Percentiles rank a stretch among this genome's conserved stretches.
Conservation (phyloP, 345 rosid genomes). For the Populus ilicifolia region DNA sequence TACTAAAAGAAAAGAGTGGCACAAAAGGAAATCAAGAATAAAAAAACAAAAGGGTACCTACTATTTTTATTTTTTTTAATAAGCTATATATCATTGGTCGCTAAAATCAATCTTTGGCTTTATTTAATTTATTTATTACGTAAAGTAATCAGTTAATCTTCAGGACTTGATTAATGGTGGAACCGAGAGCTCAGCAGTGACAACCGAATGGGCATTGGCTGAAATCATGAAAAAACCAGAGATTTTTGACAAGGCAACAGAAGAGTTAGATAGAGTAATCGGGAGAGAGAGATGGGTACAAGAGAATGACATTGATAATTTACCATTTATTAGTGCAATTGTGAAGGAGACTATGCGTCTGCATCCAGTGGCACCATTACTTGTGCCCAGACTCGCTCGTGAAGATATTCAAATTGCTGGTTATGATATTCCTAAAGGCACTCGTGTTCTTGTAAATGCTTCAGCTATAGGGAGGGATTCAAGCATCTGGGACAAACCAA, state of each 20-base stretch:
- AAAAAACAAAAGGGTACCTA: too few relatives aligned
- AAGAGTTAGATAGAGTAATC: conserved; percentile 52
- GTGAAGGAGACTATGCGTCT: conserved; percentile 60
- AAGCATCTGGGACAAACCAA: conserved; percentile 43
- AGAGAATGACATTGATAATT: conserved; percentile 46
- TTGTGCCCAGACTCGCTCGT: conserved; percentile 41
- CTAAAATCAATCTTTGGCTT: too few relatives aligned
- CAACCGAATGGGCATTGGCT: conserved; percentile 57
- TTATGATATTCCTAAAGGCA: conserved; percentile 45
- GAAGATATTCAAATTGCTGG: conserved; percentile 37
- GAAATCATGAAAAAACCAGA: conserved; percentile 48
- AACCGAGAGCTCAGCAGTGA: conserved; percentile 58
- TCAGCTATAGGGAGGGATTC: conserved; percentile 64
- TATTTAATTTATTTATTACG: too few relatives aligned
- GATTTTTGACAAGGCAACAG: conserved; percentile 41
- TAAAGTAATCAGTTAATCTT: neutral
- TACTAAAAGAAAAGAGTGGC: too few relatives aligned
- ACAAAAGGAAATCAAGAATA: too few relatives aligned
- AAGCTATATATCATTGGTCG: neutral
- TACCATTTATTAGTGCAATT: conserved; percentile 49
- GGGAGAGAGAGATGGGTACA: conserved; percentile 49
- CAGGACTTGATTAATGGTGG: conserved; percentile 61
- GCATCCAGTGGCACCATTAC: conserved; percentile 56
- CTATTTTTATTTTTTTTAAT: too few relatives aligned
- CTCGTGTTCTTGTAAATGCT: conserved; percentile 37